phyloP scores from a whole-genome alignment of 305 asterid genomes.

The Fraxinus latifolia region DNA sequence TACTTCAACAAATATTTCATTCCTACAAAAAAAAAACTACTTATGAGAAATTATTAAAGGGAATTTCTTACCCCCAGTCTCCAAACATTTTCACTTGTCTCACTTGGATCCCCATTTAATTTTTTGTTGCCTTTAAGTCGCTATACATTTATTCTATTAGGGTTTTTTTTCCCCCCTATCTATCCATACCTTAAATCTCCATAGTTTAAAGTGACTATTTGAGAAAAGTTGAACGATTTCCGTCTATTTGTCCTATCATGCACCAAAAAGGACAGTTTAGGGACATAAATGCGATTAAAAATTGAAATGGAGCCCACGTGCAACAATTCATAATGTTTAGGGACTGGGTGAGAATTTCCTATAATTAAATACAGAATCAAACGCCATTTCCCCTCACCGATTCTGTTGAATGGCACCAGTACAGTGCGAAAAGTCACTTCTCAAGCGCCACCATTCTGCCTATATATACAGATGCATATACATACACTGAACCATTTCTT shows the following conservation, averaged over 20 bases:
- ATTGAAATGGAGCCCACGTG: neutral
- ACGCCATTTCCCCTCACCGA: neutral
- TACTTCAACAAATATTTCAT: neutral
- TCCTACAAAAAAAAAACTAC: neutral
- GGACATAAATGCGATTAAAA: neutral
- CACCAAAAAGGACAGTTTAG: neutral
- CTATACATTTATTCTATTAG: neutral
- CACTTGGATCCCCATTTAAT: neutral
- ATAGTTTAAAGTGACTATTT: neutral
- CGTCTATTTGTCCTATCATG: neutral
- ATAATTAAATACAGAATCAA: neutral
- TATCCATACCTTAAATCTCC: neutral
- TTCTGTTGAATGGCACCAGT: neutral
- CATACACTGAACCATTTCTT: neutral
- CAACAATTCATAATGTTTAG: neutral
- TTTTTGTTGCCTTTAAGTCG: neutral
- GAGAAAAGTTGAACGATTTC: neutral
- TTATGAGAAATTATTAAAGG: neutral
- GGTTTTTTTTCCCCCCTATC: too few species aligned
- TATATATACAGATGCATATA: neutral
- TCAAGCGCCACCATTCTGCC: neutral
- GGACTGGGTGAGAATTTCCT: too few species aligned
- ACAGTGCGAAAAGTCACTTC: neutral
- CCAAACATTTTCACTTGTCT: neutral
- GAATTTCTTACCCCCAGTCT: neutral